A percentile compares a stretch with the other conserved stretches of the same genome.
Evolutionary conservation across 768 basidiomycete genomes (phyloP).

Genomic region (Rhizopogon roseolus): DNA sequence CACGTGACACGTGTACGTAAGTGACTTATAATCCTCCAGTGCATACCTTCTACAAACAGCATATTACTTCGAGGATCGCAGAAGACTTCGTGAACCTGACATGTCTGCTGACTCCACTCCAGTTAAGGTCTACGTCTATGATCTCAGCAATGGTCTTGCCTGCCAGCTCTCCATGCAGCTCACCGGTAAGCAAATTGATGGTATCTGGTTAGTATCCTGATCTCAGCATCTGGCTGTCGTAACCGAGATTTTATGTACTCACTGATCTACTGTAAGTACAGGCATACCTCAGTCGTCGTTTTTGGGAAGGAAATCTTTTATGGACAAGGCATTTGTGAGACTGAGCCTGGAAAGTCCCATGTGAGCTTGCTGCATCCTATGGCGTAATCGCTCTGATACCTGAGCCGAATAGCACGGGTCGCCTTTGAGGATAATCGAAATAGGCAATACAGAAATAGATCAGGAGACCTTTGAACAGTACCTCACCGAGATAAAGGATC

Average conservation of each 20-base stretch:
- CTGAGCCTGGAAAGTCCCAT: conserved; percentile 76
- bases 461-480: conserved; percentile 86
- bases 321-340: conserved; percentile 77
- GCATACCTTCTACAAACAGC: too few relatives aligned
- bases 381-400: background rate
- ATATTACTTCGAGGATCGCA: too few relatives aligned
- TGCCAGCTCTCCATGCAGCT: conserved; percentile 72
- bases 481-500: conserved; percentile 62
- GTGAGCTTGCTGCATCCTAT: conserved; percentile 36
- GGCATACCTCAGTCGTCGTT: conserved; percentile 92
- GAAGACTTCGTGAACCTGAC: background rate
- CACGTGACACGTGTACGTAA: too few relatives aligned
- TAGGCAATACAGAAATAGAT: conserved; percentile 80
- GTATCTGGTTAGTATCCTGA: conserved; percentile 66
- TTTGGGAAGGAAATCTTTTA: conserved; percentile 87
- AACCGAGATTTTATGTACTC: conserved; percentile 9
- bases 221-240: background rate
- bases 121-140: conserved; percentile 87
- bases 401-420: conserved; percentile 56
- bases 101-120: conserved; percentile 17
- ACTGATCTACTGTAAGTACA: conserved; percentile 21
- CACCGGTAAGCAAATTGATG: conserved; percentile 87
- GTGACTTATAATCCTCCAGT: too few relatives aligned
- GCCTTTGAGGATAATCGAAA: conserved; percentile 64
- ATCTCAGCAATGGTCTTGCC: conserved; percentile 86